Evolutionary conservation across 129 eudicot genomes (phyloP).

Genomic region (Lactuca sativa): DNA sequence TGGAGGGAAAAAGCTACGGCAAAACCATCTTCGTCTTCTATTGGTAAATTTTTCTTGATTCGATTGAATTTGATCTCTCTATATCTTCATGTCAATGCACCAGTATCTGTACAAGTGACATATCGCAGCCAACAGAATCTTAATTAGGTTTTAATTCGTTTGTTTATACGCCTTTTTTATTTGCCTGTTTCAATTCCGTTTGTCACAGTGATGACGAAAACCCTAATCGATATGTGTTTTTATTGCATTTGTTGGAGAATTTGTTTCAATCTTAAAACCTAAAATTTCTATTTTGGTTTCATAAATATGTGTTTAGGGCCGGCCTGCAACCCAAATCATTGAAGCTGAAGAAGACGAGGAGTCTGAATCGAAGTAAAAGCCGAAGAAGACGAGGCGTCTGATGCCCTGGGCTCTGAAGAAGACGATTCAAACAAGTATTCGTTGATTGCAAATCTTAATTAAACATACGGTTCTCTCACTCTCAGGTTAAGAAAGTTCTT

Average conservation of each 20-base stretch:
- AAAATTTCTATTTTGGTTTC: background rate
- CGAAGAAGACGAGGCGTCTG: no score
- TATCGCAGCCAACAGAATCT: constrained; percentile 1
- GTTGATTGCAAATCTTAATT: no score
- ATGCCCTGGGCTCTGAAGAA: no score
- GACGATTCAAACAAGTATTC: no score
- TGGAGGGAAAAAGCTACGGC: background rate
- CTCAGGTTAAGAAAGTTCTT: no score
- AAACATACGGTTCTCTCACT: no score
- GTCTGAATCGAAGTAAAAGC: no score
- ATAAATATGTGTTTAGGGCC: no score
- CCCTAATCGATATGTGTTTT: constrained; percentile 1
- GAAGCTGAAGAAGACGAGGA: no score
- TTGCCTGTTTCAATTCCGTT: background rate
- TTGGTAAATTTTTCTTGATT: background rate
- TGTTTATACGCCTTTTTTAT: background rate
- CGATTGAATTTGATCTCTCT: background rate
- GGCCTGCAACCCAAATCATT: no score
- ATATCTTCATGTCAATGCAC: constrained; percentile 1
- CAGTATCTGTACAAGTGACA: background rate
- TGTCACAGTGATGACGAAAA: background rate
- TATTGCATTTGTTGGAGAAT: background rate
- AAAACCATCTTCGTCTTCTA: background rate
- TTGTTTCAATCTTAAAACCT: background rate
- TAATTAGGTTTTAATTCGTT: constrained; percentile 11